Conservation (phyloP, 495 filamentous ascomycete species). For the Hypomontagnella submonticulosa region DNA sequence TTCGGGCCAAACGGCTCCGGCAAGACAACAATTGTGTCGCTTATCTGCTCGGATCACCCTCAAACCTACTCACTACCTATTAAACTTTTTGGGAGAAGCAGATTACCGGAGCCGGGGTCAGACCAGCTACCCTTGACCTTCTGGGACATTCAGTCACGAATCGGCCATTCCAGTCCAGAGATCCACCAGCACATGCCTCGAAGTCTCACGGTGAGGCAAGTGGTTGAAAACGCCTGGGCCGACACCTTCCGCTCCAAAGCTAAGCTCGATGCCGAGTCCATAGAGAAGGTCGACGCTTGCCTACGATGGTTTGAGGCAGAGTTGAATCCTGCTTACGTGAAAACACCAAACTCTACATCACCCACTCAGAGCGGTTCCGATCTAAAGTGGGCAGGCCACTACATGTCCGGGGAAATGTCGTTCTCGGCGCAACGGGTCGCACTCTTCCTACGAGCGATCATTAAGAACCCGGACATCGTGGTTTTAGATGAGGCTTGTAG, state of each 20-base stretch:
- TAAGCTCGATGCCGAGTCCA: conserved; percentile 63
- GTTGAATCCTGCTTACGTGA: conserved; percentile 64
- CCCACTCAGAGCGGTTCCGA: conserved; percentile 8
- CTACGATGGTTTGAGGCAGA: conserved; percentile 80
- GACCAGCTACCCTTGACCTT: conserved; percentile 82
- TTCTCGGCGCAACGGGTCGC: conserved; percentile 84
- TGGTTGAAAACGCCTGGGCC: conserved; percentile 86
- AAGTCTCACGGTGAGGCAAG: conserved; percentile 75
- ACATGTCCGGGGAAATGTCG: conserved; percentile 77
- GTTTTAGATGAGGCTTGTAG: conserved; percentile 95
- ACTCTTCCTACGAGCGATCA: conserved; percentile 84
- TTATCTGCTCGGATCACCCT: conserved; percentile 95
- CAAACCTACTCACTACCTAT: conserved; percentile 92
- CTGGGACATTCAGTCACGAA: conserved; percentile 88
- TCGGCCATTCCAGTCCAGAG: conserved; percentile 93
- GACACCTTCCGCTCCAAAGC: conserved; percentile 84
- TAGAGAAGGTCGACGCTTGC: conserved; percentile 68
- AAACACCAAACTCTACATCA: not conserved
- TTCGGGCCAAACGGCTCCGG: conserved; percentile 91
- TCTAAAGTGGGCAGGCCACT: conserved; percentile 74
- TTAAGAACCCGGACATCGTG: conserved; percentile 85
- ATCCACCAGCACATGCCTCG: conserved; percentile 93
- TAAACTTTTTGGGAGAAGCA: conserved; percentile 81
- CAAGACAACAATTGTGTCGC: conserved; percentile 91
- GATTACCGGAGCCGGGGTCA: conserved; percentile 72